These are phyloP conservation scores for Zoysia matrella DNA, from an alignment of 202 grass and related monocot species.

Conservation along the genomic window DNA sequence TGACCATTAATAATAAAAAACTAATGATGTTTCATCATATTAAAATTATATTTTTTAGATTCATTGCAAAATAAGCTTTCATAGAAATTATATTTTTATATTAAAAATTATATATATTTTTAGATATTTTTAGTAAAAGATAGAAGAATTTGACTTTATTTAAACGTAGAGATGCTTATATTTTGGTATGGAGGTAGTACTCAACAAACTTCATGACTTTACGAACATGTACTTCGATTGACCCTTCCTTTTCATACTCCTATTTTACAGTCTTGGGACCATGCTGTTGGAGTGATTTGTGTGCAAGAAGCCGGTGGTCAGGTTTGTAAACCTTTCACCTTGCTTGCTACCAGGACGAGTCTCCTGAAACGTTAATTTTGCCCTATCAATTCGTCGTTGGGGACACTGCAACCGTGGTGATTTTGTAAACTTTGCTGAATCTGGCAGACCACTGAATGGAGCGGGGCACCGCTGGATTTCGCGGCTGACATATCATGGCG, in stretches of 20 bases:
- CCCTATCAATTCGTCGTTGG: not conserved
- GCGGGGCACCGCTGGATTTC: slow-evolving; percentile 62
- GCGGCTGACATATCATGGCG: slow-evolving; percentile 66
- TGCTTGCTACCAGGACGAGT: not conserved
- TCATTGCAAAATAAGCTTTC: too few relatives aligned
- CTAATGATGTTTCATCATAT: too few relatives aligned
- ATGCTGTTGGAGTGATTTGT: slow-evolving; percentile 65
- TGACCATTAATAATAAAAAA: too few relatives aligned
- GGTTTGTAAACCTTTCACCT: slow-evolving; percentile 40
- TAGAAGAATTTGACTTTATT: too few relatives aligned
- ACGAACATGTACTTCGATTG: not conserved
- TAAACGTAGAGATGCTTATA: too few relatives aligned
- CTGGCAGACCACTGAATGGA: slow-evolving; percentile 89
- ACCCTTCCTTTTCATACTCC: slow-evolving; percentile 32
- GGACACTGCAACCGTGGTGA: slow-evolving; percentile 4
- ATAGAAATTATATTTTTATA: too few relatives aligned
- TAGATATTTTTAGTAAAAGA: too few relatives aligned
- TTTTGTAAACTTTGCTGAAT: slow-evolving; percentile 32
- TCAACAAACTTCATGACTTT: too few relatives aligned
- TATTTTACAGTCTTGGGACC: slow-evolving; percentile 76
- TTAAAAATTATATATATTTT: too few relatives aligned
- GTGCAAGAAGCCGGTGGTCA: slow-evolving; percentile 54
- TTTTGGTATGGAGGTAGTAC: too few relatives aligned
- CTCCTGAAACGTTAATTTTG: slow-evolving; percentile 13
- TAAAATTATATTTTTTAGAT: too few relatives aligned